phyloP scores from a whole-genome alignment of 352 stramenopile genomes.

The Hyphochytrium catenoides region DNA sequence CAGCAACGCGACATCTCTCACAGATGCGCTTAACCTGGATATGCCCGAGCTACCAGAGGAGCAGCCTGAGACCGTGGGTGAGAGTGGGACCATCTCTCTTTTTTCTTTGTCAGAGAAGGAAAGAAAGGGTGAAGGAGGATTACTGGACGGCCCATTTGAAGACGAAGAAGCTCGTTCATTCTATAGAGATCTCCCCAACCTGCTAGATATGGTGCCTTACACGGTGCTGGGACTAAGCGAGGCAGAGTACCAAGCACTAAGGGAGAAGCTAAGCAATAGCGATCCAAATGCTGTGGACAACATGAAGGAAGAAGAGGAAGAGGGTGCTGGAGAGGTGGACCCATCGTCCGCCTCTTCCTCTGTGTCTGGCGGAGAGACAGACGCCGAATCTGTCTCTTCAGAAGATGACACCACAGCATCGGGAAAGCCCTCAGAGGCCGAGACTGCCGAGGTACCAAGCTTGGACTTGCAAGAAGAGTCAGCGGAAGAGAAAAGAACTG shows the following conservation, averaged over 20 bases:
- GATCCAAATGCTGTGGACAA: not conserved
- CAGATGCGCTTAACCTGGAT: conserved; percentile 42
- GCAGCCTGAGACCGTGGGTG: conserved; percentile 18
- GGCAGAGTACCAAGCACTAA: conserved; percentile 49
- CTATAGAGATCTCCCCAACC: conserved; percentile 88
- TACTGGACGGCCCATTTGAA: conserved; percentile 69
- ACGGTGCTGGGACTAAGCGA: conserved; percentile 75
- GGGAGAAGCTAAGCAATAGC: conserved; percentile 23
- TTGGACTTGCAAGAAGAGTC: conserved; percentile 7
- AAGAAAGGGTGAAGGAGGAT: conserved; percentile 30
- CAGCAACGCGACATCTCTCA: conserved; percentile 46
- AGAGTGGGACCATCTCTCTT: conserved; percentile 16
- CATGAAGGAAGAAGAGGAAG: conserved; percentile 21
- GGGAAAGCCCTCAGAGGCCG: conserved; percentile 15
- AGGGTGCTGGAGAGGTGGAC: conserved; percentile 2
- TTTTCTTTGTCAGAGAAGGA: conserved; percentile 48
- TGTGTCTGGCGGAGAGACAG: conserved; percentile 10
- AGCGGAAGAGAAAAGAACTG: conserved; percentile 16
- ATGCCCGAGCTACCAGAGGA: conserved; percentile 31
- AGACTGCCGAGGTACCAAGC: conserved; percentile 4
- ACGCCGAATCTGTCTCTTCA: conserved; percentile 18
- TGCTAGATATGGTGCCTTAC: conserved; percentile 77
- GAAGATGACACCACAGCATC: conserved; percentile 14
- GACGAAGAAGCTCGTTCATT: conserved; percentile 85
- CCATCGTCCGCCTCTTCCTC: conserved; percentile 5